phyloP scores from a whole-genome alignment of 2,329 filamentous ascomycete genomes.

The Fusarium secorum region DNA sequence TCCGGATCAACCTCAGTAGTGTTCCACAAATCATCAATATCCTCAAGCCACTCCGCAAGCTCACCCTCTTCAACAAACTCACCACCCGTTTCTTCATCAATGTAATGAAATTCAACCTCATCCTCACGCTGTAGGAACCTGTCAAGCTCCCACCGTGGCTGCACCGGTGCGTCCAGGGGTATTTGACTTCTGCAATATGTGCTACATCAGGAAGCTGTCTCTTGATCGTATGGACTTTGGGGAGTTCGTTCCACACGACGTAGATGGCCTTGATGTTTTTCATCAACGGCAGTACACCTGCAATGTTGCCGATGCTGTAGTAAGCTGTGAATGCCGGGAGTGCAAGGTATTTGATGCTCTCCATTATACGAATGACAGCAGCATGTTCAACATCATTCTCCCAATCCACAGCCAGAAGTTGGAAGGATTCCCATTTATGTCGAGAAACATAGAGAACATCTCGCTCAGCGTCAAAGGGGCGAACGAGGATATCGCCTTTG shows the following conservation, averaged over 20 bases:
- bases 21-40: slow-evolving; percentile 23
- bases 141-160: slow-evolving; percentile 15
- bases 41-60: slow-evolving; percentile 16
- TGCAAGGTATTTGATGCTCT: slow-evolving; percentile 32
- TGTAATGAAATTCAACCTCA: slow-evolving; percentile 5
- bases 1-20: slow-evolving; percentile 5
- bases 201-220: background rate
- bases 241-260: slow-evolving; percentile 38
- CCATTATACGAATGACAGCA: slow-evolving; percentile 5
- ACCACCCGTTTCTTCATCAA: background rate
- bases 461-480: slow-evolving; percentile 17
- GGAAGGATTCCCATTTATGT: slow-evolving; percentile 30
- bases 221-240: background rate
- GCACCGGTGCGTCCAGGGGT: background rate
- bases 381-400: background rate
- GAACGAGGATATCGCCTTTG: slow-evolving; percentile 15
- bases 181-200: background rate
- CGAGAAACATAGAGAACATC: slow-evolving; percentile 34
- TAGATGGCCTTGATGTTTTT: slow-evolving; percentile 30
- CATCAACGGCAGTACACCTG: slow-evolving; percentile 17
- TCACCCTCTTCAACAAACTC: background rate
- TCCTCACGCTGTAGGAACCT: background rate
- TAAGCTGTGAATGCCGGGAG: slow-evolving; percentile 41
- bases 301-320: slow-evolving; percentile 32
- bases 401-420: background rate